Evolutionary conservation across 2,329 filamentous ascomycete species (phyloP).

Genomic region (Diaporthe aspalathi): DNA sequence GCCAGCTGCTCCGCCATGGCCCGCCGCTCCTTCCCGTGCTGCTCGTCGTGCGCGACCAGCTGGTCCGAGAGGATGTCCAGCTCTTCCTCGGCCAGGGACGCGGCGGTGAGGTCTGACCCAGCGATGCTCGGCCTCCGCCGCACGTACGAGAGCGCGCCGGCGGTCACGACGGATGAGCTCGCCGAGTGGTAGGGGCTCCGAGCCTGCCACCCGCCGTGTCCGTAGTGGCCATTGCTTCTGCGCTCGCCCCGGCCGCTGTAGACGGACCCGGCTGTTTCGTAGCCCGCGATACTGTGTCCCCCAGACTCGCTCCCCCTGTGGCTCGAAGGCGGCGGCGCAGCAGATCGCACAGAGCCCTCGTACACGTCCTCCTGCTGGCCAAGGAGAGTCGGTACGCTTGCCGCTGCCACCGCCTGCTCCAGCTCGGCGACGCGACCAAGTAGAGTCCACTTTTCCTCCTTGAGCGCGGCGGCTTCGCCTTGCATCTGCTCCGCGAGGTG

Average conservation of each 20-base stretch:
- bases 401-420: neutral
- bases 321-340: neutral
- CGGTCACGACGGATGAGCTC: neutral
- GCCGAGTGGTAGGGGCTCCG: neutral
- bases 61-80: conserved; percentile 14
- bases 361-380: neutral
- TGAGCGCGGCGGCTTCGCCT: conserved; percentile 27
- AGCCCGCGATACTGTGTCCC: neutral
- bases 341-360: neutral
- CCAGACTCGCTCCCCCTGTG: neutral
- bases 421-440: conserved; percentile 33
- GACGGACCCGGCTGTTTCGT: neutral
- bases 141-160: neutral
- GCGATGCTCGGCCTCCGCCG: neutral
- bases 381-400: no score
- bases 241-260: neutral
- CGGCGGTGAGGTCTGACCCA: neutral
- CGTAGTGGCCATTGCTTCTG: no score
- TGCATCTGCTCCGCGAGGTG: conserved; percentile 21
- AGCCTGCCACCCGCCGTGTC: neutral
- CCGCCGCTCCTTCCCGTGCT: conserved; percentile 7
- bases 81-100: conserved; percentile 17
- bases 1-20: conserved; percentile 4
- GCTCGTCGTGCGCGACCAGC: conserved; percentile 7
- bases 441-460: conserved; percentile 32